These are phyloP conservation scores for Nemania sp. DNA, from an alignment of 2,329 filamentous ascomycete genomes.

Conservation along the genomic window DNA sequence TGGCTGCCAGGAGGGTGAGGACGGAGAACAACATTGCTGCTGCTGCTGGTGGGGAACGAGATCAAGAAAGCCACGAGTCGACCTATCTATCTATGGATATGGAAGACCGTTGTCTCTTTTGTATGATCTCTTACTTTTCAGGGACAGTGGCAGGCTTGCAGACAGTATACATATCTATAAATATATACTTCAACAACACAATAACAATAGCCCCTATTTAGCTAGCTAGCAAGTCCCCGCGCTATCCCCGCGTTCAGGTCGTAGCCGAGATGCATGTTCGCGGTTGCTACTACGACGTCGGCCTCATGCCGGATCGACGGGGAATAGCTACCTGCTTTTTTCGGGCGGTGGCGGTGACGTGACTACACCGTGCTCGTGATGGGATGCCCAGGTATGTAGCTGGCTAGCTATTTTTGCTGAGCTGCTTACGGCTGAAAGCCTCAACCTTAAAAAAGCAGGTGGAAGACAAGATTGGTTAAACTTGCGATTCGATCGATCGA, in stretches of 20 bases:
- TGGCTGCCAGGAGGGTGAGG: slow-evolving; percentile 37
- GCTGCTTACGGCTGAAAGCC: not conserved
- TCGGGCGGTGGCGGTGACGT: not conserved
- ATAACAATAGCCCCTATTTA: not conserved
- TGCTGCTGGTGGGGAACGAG: not conserved
- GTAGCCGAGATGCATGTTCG: slow-evolving; percentile 2
- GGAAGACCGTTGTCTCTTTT: slow-evolving; percentile 15
- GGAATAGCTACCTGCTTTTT: slow-evolving; percentile 25
- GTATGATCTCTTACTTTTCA: not conserved
- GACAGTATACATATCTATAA: not conserved
- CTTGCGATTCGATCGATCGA: slow-evolving; percentile 6
- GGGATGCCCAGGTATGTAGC: no score
- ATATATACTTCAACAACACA: not conserved
- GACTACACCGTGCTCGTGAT: slow-evolving; percentile 11
- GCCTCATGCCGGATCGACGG: slow-evolving; percentile 28
- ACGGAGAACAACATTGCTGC: slow-evolving; percentile 37
- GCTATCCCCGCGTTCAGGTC: not conserved
- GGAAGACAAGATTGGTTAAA: not conserved
- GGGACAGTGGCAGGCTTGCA: not conserved
- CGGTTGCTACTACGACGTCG: slow-evolving; percentile 11
- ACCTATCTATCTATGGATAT: not conserved
- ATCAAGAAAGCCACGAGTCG: not conserved
- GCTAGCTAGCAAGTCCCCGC: not conserved
- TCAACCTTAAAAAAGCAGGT: slow-evolving; percentile 34
- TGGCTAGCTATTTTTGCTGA: not conserved